Evolutionary conservation across 192 early-diverging fungal species (phyloP), one percentile per base, ranked within the genome.

Genomic region (Nowakowskiella sp.): DNA sequence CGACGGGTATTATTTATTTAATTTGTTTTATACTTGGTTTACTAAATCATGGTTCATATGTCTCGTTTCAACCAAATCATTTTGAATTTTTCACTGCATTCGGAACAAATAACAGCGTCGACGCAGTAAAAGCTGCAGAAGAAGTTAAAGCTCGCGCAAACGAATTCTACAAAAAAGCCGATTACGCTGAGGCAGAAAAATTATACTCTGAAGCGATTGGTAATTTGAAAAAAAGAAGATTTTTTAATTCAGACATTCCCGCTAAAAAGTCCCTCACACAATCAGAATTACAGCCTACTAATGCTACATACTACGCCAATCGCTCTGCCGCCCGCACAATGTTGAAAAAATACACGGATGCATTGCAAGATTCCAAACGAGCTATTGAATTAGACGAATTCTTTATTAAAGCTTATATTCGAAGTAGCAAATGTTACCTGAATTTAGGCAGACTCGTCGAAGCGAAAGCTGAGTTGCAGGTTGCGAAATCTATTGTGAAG

Each of bases 291-390:
- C 65, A 67, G 27, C 79, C 87, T 32, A 50, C 64, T 16, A 68
- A 59, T n/a, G 63, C 80, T 6, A 88, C 80, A 2, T 85, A 82
- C 50, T 85, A 85, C 51, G 66, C 64, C 46, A 91, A 91, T 65
- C 72, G 89, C n/a, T 79, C 85, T 6, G 89, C 89, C 6, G 88
- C 89, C 9, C 68, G 77, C 19, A 77, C 82, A 53, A 86, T 88
- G 80, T 49, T 80, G 31, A 70, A 72, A 26, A 71, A 73, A 27
- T 84, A 74, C 50, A 66, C 58, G 32, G 71, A 80, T 8, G 82
- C 84, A 5, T 49, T 80, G 10, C 57, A 60, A 10, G 89, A 91
- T 64, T 86, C 83, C 67, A 60, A 66, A 28, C 64, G 54, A 4
- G 70, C 85, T 1, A 58, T 84, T 28, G 60, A 61, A 5, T 53